A percentile compares a stretch with the other conserved stretches of the same genome.
These are phyloP conservation scores for Pichia sp. DNA, from an alignment of 1,139 yeast species.

Conservation along the genomic window DNA sequence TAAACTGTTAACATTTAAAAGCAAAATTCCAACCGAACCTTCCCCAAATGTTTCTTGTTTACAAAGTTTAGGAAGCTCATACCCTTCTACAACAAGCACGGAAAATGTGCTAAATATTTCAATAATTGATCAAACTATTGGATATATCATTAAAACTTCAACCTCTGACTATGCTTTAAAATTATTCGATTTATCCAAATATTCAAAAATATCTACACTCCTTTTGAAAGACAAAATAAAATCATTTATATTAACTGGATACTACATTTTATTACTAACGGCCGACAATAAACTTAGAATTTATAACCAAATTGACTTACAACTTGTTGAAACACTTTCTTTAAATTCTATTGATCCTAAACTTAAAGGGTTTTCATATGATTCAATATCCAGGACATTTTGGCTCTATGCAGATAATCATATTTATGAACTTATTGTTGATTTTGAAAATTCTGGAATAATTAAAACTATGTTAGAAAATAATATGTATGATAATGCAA, in stretches of 20 bases:
- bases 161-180: not conserved
- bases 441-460: conserved; percentile 63
- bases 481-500: conserved; percentile 64
- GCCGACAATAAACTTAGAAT: conserved; percentile 35
- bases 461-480: conserved; percentile 68
- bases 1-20: not conserved
- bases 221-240: not conserved
- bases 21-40: conserved; percentile 11
- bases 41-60: conserved; percentile 11
- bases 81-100: conserved; percentile 1
- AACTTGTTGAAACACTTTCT: conserved; percentile 19
- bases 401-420: conserved; percentile 51
- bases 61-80: conserved; percentile 18
- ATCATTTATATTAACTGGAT: conserved; percentile 33
- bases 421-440: conserved; percentile 63
- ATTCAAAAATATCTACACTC: not conserved
- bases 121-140: not conserved
- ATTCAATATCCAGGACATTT: conserved; percentile 45
- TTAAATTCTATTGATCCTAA: conserved; percentile 30
- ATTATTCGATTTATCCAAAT: not conserved
- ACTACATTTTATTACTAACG: conserved; percentile 44
- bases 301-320: conserved; percentile 46
- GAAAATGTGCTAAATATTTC: conserved; percentile 1
- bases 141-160: not conserved
- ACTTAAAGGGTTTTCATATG: conserved; percentile 55